Base-by-base conservation (phyloP, 805 yeast genomes). In the Cyberlindnera misumaiensis region DNA sequence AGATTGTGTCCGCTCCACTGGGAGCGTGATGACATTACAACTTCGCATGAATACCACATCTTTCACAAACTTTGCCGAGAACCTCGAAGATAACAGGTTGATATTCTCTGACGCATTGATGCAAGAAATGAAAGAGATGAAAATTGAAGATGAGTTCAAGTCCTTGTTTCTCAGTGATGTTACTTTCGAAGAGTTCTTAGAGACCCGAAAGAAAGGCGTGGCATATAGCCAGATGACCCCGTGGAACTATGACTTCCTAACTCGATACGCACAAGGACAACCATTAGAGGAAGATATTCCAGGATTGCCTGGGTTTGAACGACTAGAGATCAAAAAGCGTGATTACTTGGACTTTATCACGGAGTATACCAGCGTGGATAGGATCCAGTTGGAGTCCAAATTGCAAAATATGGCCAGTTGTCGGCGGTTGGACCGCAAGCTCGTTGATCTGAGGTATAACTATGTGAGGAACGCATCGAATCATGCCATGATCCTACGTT, bases 251-350 rank as follows among this genome's bases (percentile, higher is more conserved):
- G 34, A 20, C 11, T 22, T 20, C 12, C 12, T 32, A 2, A 32
- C 34, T 9, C 34, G 13, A 14, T 20, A 22, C 13, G 13, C 5
- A 7, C 16, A 12, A 5, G 28, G 24, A 5, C 16, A 15, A 16
- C 32, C 32, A 11, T 5, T 30, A 11, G 22, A 16, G 10, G n/a
- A 9, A 5, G 22, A 16, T 11, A 11, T 20, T 30, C 2, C 14
- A 27, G 28, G 16, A 22, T 16, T 16, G 10, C 11, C 28, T 20
- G 16, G 17, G 11, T 32, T 12, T 32, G 34, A 32, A 32, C 13
- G 34, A 20, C 16, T 32, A 27, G 34, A 32, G n/a, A n/a, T 32
- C 11, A 32, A 32, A 27, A 32, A 32, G 34, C 14, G 28, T 20
- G 34, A 32, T 14, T 32, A 22, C n/a, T n/a, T 32, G 18, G 34